These are phyloP conservation scores for Vitis vinifera DNA, from an alignment of 164 flowering plant genomes.

Conservation along the genomic window ASM3070453v1 NC_081819.1:23545501-23546000, in stretches of 20 bases:
- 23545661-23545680: conserved; percentile 96
- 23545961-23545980: no score
- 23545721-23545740: conserved; percentile 86
- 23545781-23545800: background rate
- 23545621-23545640: background rate
- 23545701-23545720: conserved; percentile 87
- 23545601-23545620: background rate
- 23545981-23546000: no score
- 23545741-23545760: conserved; percentile 89
- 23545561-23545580: background rate
- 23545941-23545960: no score
- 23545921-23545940: no score
- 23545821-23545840: no score
- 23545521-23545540: no score
- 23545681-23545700: conserved; percentile 85
- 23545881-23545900: no score
- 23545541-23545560: no score
- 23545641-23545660: conserved; percentile 36
- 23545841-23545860: no score
- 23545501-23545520: no score
- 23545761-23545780: conserved; percentile 53
- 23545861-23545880: no score
- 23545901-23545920: no score
- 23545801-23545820: background rate
- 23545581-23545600: background rate